Evolutionary conservation across 179 eudicot genomes (phyloP).

Genomic region (Actinidia arguta): DNA sequence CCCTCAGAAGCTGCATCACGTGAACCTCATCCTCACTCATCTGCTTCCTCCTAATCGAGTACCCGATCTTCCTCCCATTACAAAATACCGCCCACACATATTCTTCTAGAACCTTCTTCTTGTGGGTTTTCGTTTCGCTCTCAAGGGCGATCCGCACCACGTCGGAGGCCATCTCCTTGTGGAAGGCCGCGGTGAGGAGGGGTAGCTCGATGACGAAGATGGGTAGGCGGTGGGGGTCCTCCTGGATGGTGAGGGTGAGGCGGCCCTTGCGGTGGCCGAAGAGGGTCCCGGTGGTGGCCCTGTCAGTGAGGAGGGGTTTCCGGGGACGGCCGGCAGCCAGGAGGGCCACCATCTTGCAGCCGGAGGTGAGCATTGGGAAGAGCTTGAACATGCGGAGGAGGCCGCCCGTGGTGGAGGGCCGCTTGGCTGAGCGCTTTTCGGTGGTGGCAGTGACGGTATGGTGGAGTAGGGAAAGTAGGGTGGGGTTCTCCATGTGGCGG

Average conservation of each 20-base stretch:
- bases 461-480: conserved; percentile 42
- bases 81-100: conserved; percentile 84
- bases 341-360: conserved; percentile 84
- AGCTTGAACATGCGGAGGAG: conserved; percentile 78
- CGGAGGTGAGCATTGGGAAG: conserved; percentile 82
- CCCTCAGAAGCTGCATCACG: conserved; percentile 74
- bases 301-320: conserved; percentile 35
- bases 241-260: conserved; percentile 73
- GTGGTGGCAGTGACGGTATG: conserved; percentile 26
- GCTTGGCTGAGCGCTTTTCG: conserved; percentile 27
- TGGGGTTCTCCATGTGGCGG: conserved; percentile 44
- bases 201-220: conserved; percentile 75
- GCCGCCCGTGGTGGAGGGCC: conserved; percentile 39
- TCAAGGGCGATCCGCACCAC: conserved; percentile 69
- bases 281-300: conserved; percentile 70
- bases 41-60: conserved; percentile 66
- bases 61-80: conserved; percentile 81
- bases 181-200: conserved; percentile 55
- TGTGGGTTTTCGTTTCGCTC: conserved; percentile 68
- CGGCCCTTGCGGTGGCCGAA: conserved; percentile 79
- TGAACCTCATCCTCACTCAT: conserved; percentile 75
- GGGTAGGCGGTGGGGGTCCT: conserved; percentile 73
- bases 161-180: conserved; percentile 80
- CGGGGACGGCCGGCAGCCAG: conserved; percentile 42
- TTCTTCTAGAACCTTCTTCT: conserved; percentile 74